Conservation (phyloP, 352 stramenopile genomes). For the Pythium monospermum region DNA sequence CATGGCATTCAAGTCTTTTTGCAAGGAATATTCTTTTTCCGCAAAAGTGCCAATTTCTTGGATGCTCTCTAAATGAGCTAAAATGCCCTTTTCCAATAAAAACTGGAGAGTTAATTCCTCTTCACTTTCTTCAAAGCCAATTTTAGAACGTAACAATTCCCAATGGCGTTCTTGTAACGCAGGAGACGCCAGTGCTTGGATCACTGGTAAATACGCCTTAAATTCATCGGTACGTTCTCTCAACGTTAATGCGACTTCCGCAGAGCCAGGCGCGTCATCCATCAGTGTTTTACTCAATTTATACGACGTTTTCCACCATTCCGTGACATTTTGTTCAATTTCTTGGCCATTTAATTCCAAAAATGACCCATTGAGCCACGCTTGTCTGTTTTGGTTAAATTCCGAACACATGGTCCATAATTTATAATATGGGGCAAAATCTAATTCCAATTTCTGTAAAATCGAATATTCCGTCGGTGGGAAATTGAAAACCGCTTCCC, state of each 20-base stretch:
- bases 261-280: slow-evolving; percentile 83
- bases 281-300: slow-evolving; percentile 89
- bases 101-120: slow-evolving; percentile 83
- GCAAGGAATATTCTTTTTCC: slow-evolving; percentile 94
- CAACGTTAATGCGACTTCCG: slow-evolving; percentile 82
- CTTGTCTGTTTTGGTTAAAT: slow-evolving; percentile 88
- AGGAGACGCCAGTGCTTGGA: slow-evolving; percentile 88
- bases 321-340: slow-evolving; percentile 88
- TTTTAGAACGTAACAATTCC: slow-evolving; percentile 85
- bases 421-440: slow-evolving; percentile 91
- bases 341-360: slow-evolving; percentile 84
- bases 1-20: slow-evolving; percentile 93
- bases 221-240: slow-evolving; percentile 92
- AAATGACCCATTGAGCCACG: slow-evolving; percentile 91
- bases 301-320: slow-evolving; percentile 93
- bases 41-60: slow-evolving; percentile 88
- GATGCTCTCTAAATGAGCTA: slow-evolving; percentile 87
- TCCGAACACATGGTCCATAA: slow-evolving; percentile 95
- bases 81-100: slow-evolving; percentile 79
- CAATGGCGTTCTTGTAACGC: slow-evolving; percentile 92
- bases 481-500: slow-evolving; percentile 92
- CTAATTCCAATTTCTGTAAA: slow-evolving; percentile 73
- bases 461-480: slow-evolving; percentile 89
- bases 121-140: slow-evolving; percentile 84
- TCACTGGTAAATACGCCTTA: slow-evolving; percentile 88